Evolutionary conservation across 805 yeast genomes (phyloP).

Genomic region (Blastobotrys terrestris): DNA sequence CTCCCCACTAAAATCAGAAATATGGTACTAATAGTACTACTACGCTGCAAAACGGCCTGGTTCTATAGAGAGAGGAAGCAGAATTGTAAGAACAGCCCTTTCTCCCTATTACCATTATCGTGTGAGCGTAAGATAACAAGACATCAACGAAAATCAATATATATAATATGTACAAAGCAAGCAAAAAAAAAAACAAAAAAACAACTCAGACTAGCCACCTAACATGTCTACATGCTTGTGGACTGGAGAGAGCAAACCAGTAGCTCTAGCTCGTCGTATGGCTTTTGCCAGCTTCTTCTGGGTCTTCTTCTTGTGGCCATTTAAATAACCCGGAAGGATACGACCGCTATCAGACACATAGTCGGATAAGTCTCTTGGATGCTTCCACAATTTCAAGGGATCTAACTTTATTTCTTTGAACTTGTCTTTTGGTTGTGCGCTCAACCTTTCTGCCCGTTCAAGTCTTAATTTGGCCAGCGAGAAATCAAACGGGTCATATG

Average conservation of each 20-base stretch:
- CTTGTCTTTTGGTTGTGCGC: constrained; percentile 7
- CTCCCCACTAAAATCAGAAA: too few relatives aligned
- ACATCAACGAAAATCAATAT: too few relatives aligned
- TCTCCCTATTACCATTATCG: too few relatives aligned
- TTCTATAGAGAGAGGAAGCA: too few relatives aligned
- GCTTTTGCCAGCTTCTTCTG: constrained; percentile 73
- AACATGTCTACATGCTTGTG: constrained; percentile 35
- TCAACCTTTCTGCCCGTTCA: constrained; percentile 27
- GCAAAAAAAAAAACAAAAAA: too few relatives aligned
- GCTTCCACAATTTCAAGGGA: constrained; percentile 26
- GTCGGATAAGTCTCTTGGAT: constrained; percentile 62
- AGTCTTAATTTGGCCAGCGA: constrained; percentile 51
- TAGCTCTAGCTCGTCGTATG: constrained; percentile 69
- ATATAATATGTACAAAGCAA: not conserved
- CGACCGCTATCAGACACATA: constrained; percentile 69
- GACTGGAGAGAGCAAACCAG: constrained; percentile 73
- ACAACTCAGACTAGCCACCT: not conserved
- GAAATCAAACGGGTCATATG: constrained; percentile 81
- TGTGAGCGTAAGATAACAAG: too few relatives aligned
- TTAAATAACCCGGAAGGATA: constrained; percentile 63
- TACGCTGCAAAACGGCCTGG: too few relatives aligned
- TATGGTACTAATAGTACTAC: too few relatives aligned
- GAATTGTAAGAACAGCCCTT: too few relatives aligned
- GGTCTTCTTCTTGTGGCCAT: constrained; percentile 59
- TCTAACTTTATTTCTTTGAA: constrained; percentile 28